These are phyloP conservation scores for Sindora glabra DNA, from an alignment of 306 rosid genomes.

Conservation along the genomic window DNA sequence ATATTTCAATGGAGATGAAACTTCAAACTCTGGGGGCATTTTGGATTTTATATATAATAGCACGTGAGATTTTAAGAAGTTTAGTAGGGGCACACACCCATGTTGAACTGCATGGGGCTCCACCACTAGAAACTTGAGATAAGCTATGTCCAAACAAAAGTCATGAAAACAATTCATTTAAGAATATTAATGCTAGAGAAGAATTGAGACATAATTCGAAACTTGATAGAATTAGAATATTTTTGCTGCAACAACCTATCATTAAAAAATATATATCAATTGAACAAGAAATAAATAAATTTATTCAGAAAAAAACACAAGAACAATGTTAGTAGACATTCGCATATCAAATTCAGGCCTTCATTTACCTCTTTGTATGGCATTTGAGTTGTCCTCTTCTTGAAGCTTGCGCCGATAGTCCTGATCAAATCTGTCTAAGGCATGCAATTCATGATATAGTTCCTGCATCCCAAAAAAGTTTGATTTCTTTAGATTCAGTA, in stretches of 20 bases:
- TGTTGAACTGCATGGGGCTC: no score
- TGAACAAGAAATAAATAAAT: constrained; percentile 1
- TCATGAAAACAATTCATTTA: not conserved
- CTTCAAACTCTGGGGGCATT: no score
- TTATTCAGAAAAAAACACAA: not conserved
- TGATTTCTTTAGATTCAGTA: constrained; percentile 4
- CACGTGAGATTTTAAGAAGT: no score
- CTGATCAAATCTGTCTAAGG: constrained; percentile 95
- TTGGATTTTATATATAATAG: no score
- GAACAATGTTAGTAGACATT: not conserved
- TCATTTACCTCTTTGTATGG: constrained; percentile 70
- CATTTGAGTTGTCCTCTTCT: constrained; percentile 87
- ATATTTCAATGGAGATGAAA: no score
- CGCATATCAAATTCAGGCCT: constrained; percentile 6
- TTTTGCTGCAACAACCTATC: not conserved
- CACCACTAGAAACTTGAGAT: no score
- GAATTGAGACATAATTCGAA: not conserved
- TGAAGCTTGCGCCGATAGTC: constrained; percentile 86
- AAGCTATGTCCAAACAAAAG: not conserved
- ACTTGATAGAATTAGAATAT: not conserved
- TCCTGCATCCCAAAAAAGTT: constrained; percentile 47
- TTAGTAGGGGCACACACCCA: no score
- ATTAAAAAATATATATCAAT: not conserved
- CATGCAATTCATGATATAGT: constrained; percentile 88
- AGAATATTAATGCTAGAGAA: not conserved